Evolutionary conservation across 2,329 filamentous ascomycete species (phyloP).

Genomic region (Aureobasidium sp.): DNA sequence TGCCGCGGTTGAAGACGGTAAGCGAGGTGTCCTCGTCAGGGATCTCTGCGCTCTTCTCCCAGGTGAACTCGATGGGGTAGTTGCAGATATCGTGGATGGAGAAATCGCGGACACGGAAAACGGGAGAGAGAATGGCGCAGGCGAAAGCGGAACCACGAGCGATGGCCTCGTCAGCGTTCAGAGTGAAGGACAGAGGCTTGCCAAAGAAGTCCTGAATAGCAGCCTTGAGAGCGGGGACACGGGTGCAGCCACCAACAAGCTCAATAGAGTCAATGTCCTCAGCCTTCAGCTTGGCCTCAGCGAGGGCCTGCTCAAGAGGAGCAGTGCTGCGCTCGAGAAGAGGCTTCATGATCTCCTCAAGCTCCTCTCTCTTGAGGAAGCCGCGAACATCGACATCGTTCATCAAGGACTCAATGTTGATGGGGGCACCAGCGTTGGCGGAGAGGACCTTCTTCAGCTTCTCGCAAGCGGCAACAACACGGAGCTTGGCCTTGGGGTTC

Average conservation of each 20-base stretch:
- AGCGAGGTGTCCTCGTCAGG: slow-evolving; percentile 96
- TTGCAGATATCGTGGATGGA: slow-evolving; percentile 93
- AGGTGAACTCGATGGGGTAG: slow-evolving; percentile 97
- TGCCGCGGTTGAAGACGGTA: slow-evolving; percentile 95
- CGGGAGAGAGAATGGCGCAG: slow-evolving; percentile 93
- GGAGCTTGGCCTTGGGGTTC: slow-evolving; percentile 82
- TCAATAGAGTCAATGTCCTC: slow-evolving; percentile 93
- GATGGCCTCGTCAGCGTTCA: slow-evolving; percentile 97
- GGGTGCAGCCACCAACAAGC: slow-evolving; percentile 88
- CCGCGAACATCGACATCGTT: slow-evolving; percentile 88
- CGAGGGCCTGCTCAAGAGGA: slow-evolving; percentile 83
- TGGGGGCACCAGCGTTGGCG: slow-evolving; percentile 81
- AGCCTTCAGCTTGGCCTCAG: slow-evolving; percentile 82
- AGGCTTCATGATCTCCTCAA: slow-evolving; percentile 84
- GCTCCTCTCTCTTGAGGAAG: slow-evolving; percentile 87
- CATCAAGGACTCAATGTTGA: slow-evolving; percentile 98
- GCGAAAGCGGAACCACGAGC: slow-evolving; percentile 94
- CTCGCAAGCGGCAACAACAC: slow-evolving; percentile 82
- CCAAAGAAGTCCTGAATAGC: slow-evolving; percentile 84
- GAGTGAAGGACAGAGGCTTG: slow-evolving; percentile 87
- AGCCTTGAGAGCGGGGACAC: slow-evolving; percentile 88
- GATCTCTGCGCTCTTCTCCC: slow-evolving; percentile 98
- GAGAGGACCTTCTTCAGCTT: slow-evolving; percentile 98
- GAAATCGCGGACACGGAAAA: slow-evolving; percentile 98
- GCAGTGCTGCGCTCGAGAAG: slow-evolving; percentile 64